Conservation (phyloP, 164 flowering plant species). For the Santalum album region DNA sequence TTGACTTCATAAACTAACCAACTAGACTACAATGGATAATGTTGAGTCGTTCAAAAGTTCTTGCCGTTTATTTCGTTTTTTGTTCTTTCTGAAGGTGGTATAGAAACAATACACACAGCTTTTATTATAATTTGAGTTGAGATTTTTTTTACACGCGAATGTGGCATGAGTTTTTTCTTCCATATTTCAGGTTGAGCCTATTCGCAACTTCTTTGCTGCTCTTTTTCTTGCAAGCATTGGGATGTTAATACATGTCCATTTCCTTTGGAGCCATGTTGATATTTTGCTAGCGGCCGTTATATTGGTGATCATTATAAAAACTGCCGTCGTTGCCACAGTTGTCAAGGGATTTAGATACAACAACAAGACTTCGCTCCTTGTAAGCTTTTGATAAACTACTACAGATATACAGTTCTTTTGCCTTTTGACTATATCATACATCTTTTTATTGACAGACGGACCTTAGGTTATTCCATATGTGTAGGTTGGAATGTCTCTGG, state of each 20-base stretch:
- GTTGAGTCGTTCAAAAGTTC: no score
- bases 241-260: slow-evolving; percentile 92
- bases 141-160: no score
- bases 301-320: slow-evolving; percentile 75
- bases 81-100: no score
- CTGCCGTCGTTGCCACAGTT: slow-evolving; percentile 56
- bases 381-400: slow-evolving; percentile 25
- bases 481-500: slow-evolving; percentile 95
- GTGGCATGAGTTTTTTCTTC: not conserved
- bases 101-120: no score
- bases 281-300: slow-evolving; percentile 85
- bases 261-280: slow-evolving; percentile 95
- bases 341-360: slow-evolving; percentile 84
- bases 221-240: slow-evolving; percentile 97
- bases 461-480: slow-evolving; percentile 8
- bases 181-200: slow-evolving; percentile 73
- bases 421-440: no score
- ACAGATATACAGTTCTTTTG: not conserved
- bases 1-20: no score
- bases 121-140: not conserved
- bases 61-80: no score
- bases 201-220: slow-evolving; percentile 94
- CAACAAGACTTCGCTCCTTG: slow-evolving; percentile 79
- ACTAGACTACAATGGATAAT: no score
- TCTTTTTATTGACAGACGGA: slow-evolving; percentile 8